Base-by-base conservation (phyloP, 2,329 filamentous ascomycete species). In the Trichoderma hamatum region DNA sequence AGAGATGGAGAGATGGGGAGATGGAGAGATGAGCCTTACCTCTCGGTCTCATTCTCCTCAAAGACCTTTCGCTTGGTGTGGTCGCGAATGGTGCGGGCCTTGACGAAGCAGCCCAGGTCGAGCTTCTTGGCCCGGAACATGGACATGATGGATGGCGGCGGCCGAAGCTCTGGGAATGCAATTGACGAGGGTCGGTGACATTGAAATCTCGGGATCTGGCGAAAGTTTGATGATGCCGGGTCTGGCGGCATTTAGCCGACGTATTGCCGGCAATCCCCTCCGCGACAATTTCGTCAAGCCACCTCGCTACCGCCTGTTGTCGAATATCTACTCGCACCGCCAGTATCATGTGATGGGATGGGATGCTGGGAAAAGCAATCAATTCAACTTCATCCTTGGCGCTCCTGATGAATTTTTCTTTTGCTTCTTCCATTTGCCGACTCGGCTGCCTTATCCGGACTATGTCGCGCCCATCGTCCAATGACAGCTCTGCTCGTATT, bases 11-110 rank as follows among this genome's bases (percentile, higher is more conserved):
- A 39, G 36, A 39, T 39, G 36, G 19, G 36, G 19, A 32, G 7
- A 32, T 32, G 30, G 7, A 7, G 7, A 43, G 19, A 43, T 14
- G 19, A 43, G 39, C 39, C 39, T 43, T 84, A 96, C 94, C 95
- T 91, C 82, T 97, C 92, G 5, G 94, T 89, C 84, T 99, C 96
- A 78, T 91, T 84, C 78, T 93, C 86, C 78, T 91, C 92, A 77
- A 94, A 97, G 70, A 94, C 92, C 83, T 96, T 95, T 76, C 96
- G 92, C 88, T 98, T 99, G 67, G 94, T 94, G 83, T 98, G 93
- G 81, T 99, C 96, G 76, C 96, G 93, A 78, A 99, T 91, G 73
- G 92, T 88, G 74, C 91, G 90, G 79, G 91, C 88, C 78, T 97
- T 97, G 82, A 96, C 81, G 78, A 92, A 97, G 79, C 93, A 93